Evolutionary conservation across 176 grass and related monocot species (phyloP).

Genomic region (Tuctoria greenei): DNA sequence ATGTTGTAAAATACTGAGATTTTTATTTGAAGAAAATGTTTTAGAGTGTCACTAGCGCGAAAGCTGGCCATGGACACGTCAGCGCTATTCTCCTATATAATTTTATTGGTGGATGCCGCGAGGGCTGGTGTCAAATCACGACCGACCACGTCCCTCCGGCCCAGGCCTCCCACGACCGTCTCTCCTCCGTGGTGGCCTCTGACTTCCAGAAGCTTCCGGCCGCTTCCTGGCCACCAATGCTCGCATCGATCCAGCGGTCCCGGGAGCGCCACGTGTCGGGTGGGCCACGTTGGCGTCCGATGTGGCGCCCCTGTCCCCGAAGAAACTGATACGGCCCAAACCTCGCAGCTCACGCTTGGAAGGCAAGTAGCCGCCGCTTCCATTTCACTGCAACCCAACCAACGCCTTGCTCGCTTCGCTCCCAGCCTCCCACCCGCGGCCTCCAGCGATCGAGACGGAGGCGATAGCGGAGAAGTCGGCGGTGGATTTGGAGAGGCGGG

Average conservation of each 20-base stretch:
- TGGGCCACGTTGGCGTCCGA: constrained; percentile 46
- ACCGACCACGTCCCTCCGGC: constrained; percentile 30
- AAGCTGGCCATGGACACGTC: neutral
- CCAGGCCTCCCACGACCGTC: neutral
- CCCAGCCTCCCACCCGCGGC: constrained; percentile 20
- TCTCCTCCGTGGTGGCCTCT: no score
- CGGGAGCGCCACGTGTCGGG: constrained; percentile 41
- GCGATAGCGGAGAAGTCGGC: neutral
- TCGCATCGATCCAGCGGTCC: constrained; percentile 50
- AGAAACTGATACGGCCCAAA: constrained; percentile 74
- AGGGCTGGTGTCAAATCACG: constrained; percentile 23
- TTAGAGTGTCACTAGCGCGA: no score
- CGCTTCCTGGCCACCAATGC: constrained; percentile 64
- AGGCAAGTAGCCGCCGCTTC: constrained; percentile 26
- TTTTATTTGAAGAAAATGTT: no score
- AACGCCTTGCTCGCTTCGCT: neutral
- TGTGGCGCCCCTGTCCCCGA: constrained; percentile 55
- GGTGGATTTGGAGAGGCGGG: constrained; percentile 3
- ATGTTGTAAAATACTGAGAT: no score
- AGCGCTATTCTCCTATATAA: neutral
- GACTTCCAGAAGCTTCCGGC: constrained; percentile 85
- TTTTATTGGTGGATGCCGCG: constrained; percentile 47
- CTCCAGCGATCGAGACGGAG: constrained; percentile 20
- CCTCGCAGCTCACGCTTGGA: constrained; percentile 39
- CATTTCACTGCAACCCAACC: constrained; percentile 31